Percentiles rank a stretch among this genome's conserved stretches.
phyloP scores from a whole-genome alignment of 2,329 filamentous ascomycete genomes.

The Sordariomycetes sp. region DNA sequence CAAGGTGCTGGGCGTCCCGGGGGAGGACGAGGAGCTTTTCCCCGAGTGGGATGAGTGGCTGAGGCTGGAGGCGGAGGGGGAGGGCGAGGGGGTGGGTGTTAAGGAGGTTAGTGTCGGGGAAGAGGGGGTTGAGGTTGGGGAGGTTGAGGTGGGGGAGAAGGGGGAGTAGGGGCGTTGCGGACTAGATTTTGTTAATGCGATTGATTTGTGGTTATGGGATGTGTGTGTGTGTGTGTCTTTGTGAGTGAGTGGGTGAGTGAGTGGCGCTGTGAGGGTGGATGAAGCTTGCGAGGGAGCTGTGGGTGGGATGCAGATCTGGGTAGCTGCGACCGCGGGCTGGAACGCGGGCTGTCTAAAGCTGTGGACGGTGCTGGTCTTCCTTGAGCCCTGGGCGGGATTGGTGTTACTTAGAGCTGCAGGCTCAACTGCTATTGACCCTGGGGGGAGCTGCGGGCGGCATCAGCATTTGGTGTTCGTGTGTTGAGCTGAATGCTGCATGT shows the following conservation, averaged over 20 bases:
- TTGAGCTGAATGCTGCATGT: no score
- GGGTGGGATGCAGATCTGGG: no score
- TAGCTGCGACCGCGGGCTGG: no score
- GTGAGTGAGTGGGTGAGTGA: not conserved
- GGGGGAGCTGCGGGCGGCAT: no score
- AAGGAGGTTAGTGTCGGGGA: conserved; percentile 8
- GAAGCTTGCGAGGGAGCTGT: no score
- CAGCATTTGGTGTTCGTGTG: no score
- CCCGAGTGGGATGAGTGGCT: conserved; percentile 94
- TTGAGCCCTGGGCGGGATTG: no score
- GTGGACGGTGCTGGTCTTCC: no score
- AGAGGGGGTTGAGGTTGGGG: conserved; percentile 13
- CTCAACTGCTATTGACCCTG: no score
- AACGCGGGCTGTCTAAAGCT: no score
- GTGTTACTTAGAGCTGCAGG: no score
- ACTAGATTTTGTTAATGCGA: not conserved
- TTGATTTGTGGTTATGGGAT: not conserved
- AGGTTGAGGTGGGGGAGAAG: conserved; percentile 5
- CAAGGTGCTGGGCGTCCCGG: conserved; percentile 73
- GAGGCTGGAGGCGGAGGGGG: conserved; percentile 65
- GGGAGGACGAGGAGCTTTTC: conserved; percentile 78
- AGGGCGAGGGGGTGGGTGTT: conserved; percentile 9
- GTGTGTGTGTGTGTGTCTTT: not conserved
- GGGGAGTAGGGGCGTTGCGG: not conserved
- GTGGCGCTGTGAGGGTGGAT: no score